Evolutionary conservation across 2,329 filamentous ascomycete species (phyloP).

Genomic region (Ophiostoma triangulosporum): DNA sequence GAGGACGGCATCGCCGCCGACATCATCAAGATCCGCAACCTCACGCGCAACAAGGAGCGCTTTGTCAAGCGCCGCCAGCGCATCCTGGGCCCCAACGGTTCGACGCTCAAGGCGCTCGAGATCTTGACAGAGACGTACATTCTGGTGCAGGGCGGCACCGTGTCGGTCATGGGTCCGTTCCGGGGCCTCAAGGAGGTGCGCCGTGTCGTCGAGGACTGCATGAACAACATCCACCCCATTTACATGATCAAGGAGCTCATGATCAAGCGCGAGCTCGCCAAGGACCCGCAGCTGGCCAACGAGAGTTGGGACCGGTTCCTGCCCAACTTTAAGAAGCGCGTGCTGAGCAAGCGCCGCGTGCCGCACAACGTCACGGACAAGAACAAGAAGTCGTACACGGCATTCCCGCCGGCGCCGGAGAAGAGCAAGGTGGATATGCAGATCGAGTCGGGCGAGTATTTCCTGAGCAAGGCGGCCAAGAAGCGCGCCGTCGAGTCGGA

Average conservation of each 20-base stretch:
- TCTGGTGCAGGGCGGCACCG: constrained; percentile 92
- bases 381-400: constrained; percentile 85
- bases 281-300: constrained; percentile 66
- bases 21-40: constrained; percentile 85
- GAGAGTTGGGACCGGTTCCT: constrained; percentile 96
- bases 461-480: constrained; percentile 84
- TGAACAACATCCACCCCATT: constrained; percentile 94
- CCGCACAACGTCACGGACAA: constrained; percentile 88
- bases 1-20: constrained; percentile 72
- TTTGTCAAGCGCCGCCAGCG: constrained; percentile 92
- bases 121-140: constrained; percentile 86
- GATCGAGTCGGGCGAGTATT: constrained; percentile 97
- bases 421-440: constrained; percentile 98
- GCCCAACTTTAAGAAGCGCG: constrained; percentile 93
- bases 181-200: constrained; percentile 89
- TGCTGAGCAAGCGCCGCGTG: constrained; percentile 66
- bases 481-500: constrained; percentile 69
- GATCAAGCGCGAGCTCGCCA: constrained; percentile 70
- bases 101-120: constrained; percentile 87
- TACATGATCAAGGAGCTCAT: constrained; percentile 65
- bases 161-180: constrained; percentile 77
- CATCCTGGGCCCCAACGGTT: constrained; percentile 81
- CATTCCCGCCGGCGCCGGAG: constrained; percentile 91
- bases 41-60: constrained; percentile 85
- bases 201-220: constrained; percentile 83